Evolutionary conservation across 345 rosid species (phyloP), one percentile per base, ranked within the genome.

Genomic region (Hibiscus tridactylites): DNA sequence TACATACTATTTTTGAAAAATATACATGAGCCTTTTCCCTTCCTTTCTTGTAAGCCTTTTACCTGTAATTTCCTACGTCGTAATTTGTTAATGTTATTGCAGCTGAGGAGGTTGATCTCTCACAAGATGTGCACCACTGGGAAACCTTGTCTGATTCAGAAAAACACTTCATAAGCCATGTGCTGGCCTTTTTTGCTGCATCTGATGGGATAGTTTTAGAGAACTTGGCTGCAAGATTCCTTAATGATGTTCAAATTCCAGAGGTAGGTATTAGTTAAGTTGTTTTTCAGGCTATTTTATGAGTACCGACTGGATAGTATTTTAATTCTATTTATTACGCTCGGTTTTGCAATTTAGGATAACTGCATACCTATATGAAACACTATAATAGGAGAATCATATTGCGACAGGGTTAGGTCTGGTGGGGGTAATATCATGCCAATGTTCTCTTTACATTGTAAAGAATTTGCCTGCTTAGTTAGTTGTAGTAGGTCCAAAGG

Each of bases 101-200:
- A 93, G 97, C 97, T 46, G 98, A 91, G 81, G 97, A 93, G 79
- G 97, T 90, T 73, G 97, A 93, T 83, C 94, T 93, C 21, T 90
- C 97, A 28, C 87, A 76, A 61, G 98, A 93, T 83, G 66, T 86
- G 73, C 90, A 77, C 77, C 97, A 93, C 1, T 93, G 98, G 98
- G 88, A 82, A 68, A 66, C 74, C 5, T 71, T 88, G 39, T 76
- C 91, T 15, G 79, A 76, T 39, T 84, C 91, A 0, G 98, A 90
- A 80, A 91, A 84, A 74, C 91, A 93, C 78, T 93, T 93, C 69
- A 80, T 90, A 33, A 83, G 88, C 77, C 98, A 93, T 31, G 86
- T 91, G 13, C 84, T 93, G 3, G 98, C 97, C 0, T 93, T 93
- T 76, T 91, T 93, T 56, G 97, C 97, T 28, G 89, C 98, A 49